Evolutionary conservation across 2,329 filamentous ascomycete species (phyloP).

Genomic region (Kalaharituber pfeilii): DNA sequence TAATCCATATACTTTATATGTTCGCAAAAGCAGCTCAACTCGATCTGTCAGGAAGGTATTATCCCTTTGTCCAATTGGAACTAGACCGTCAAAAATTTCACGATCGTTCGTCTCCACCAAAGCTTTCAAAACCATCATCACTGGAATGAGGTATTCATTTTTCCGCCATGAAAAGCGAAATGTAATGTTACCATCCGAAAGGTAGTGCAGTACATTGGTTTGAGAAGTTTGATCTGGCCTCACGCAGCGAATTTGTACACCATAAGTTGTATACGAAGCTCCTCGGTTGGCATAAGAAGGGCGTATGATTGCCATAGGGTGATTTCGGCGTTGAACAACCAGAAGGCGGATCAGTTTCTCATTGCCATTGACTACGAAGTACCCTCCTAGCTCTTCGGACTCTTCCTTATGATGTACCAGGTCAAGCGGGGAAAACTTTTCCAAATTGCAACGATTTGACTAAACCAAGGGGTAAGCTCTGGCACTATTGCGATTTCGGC

Average conservation of each 20-base stretch:
- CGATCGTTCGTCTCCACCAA: constrained; percentile 89
- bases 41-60: constrained; percentile 93
- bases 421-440: constrained; percentile 64
- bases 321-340: constrained; percentile 78
- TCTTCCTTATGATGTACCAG: constrained; percentile 83
- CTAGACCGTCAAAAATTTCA: constrained; percentile 86
- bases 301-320: constrained; percentile 83
- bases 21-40: constrained; percentile 76
- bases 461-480: constrained; percentile 25
- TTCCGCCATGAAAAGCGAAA: constrained; percentile 98
- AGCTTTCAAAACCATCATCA: constrained; percentile 93
- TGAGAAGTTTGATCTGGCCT: constrained; percentile 96
- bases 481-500: not conserved
- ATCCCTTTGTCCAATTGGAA: constrained; percentile 37
- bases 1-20: constrained; percentile 78
- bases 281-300: constrained; percentile 81
- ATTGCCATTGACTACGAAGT: constrained; percentile 94
- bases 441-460: constrained; percentile 81
- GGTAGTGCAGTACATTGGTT: constrained; percentile 90
- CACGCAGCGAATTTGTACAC: constrained; percentile 80
- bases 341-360: constrained; percentile 93
- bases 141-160: constrained; percentile 86
- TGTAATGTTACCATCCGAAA: constrained; percentile 87
- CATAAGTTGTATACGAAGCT: constrained; percentile 69
- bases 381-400: constrained; percentile 86